These are phyloP conservation scores for Pterulicium gracile DNA, from an alignment of 1,284 basidiomycete genomes.

Conservation along the genomic window DNA sequence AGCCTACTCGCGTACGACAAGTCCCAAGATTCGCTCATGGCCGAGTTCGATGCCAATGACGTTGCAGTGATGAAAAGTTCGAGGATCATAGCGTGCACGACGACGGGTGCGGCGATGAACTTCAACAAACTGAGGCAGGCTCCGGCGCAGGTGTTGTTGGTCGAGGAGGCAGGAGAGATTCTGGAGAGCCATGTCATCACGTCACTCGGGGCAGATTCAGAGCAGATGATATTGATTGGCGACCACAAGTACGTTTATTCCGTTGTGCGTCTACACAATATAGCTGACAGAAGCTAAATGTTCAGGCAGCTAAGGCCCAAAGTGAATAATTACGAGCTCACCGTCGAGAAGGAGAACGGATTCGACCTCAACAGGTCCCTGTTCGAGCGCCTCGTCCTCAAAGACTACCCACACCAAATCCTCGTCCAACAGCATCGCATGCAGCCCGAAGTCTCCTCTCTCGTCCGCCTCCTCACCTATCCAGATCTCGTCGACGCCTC, in stretches of 20 bases:
- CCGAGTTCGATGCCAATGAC: constrained; percentile 25
- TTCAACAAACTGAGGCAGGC: constrained; percentile 31
- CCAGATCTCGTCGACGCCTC: constrained; percentile 47
- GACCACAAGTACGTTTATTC: constrained; percentile 48
- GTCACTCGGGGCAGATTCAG: constrained; percentile 32
- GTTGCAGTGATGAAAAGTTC: constrained; percentile 28
- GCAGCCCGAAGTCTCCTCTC: constrained; percentile 54
- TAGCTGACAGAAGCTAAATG: neutral
- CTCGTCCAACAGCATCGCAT: constrained; percentile 54
- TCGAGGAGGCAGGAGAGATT: constrained; percentile 65
- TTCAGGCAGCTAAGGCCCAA: constrained; percentile 58
- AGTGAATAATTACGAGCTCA: constrained; percentile 49
- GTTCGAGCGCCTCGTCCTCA: constrained; percentile 56
- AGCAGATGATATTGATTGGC: constrained; percentile 53
- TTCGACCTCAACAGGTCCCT: constrained; percentile 54
- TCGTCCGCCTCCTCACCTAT: constrained; percentile 51
- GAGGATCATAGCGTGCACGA: constrained; percentile 56
- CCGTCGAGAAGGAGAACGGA: constrained; percentile 53
- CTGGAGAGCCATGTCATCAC: constrained; percentile 56
- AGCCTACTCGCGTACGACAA: constrained; percentile 32
- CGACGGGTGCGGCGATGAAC: constrained; percentile 57
- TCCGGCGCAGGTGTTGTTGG: constrained; percentile 39
- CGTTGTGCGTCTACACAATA: neutral
- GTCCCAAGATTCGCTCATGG: constrained; percentile 22
- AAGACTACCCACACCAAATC: constrained; percentile 47